A percentile compares a stretch with the other conserved stretches of the same genome.
phyloP scores from a whole-genome alignment of 345 rosid genomes.

The Citrus sinensis region DVS_A1.0 CM039169.1:5741001-5741500 shows the following conservation, averaged over 20 bases:
- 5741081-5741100: conserved; percentile 41
- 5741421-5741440: conserved; percentile 47
- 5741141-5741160: conserved; percentile 21
- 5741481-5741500: conserved; percentile 47
- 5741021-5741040: conserved; percentile 27
- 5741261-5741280: neutral
- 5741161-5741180: conserved; percentile 19
- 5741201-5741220: conserved; percentile 27
- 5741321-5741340: conserved; percentile 1
- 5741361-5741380: conserved; percentile 35
- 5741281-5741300: neutral
- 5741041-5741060: conserved; percentile 27
- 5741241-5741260: neutral
- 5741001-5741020: conserved; percentile 31
- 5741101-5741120: conserved; percentile 30
- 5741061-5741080: conserved; percentile 29
- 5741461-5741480: conserved; percentile 26
- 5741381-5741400: conserved; percentile 25
- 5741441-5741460: conserved; percentile 6
- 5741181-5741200: conserved; percentile 1
- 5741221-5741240: conserved; percentile 42
- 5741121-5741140: conserved; percentile 33
- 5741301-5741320: conserved; percentile 28
- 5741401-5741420: conserved; percentile 32
- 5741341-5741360: conserved; percentile 32